These are phyloP conservation scores for Argentina anserina DNA, from an alignment of 306 rosid genomes.

Conservation along the genomic window DNA sequence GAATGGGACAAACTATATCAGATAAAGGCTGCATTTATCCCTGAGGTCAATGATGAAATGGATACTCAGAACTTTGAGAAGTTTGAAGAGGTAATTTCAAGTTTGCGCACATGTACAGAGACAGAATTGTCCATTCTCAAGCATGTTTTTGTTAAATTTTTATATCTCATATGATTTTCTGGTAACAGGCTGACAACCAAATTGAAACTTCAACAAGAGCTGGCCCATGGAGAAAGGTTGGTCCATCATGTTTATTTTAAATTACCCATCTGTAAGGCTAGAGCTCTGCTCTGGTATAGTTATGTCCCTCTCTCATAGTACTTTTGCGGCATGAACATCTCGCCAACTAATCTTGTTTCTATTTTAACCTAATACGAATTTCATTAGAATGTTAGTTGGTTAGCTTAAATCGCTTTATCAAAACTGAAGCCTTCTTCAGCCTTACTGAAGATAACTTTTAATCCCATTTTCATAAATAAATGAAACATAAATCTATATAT, in stretches of 20 bases:
- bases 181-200: constrained; percentile 60
- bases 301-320: constrained; percentile 2
- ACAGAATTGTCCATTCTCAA: constrained; percentile 13
- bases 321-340: constrained; percentile 21
- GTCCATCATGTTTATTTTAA: constrained; percentile 20
- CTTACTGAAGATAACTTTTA: neutral
- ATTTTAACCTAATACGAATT: neutral
- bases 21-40: constrained; percentile 95
- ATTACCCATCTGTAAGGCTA: constrained; percentile 10
- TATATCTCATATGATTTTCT: constrained; percentile 22
- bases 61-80: constrained; percentile 99
- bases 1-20: constrained; percentile 93
- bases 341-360: constrained; percentile 9
- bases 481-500: neutral
- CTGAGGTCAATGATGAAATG: constrained; percentile 93
- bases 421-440: neutral
- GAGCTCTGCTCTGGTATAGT: constrained; percentile 6
- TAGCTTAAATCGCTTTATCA: neutral
- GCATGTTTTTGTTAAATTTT: constrained; percentile 24
- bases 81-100: constrained; percentile 84
- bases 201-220: constrained; percentile 73
- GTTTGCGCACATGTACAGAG: constrained; percentile 11
- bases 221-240: constrained; percentile 99
- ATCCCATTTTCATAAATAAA: neutral
- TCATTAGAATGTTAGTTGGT: neutral